Evolutionary conservation across 1,284 basidiomycete species (phyloP).

Genomic region (Fomitopsis betulina): DNA sequence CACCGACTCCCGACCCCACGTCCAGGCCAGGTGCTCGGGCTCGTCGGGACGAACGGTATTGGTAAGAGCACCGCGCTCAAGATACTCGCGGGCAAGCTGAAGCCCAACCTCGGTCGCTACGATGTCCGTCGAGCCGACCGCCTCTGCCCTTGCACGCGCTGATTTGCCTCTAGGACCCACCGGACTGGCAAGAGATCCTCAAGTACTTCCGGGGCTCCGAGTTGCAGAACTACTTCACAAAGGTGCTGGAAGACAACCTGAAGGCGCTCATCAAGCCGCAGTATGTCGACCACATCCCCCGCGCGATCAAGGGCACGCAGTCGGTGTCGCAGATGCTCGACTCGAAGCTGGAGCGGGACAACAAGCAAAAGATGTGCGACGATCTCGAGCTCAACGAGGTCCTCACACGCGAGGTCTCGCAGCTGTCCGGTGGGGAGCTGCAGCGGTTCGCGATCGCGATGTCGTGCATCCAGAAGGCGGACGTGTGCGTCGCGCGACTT

Average conservation of each 20-base stretch:
- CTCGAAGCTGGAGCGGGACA: slow-evolving; percentile 79
- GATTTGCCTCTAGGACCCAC: slow-evolving; percentile 65
- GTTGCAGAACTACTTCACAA: slow-evolving; percentile 97
- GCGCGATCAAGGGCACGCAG: slow-evolving; percentile 88
- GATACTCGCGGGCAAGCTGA: slow-evolving; percentile 91
- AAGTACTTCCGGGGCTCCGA: slow-evolving; percentile 97
- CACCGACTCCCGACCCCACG: slow-evolving; percentile 94
- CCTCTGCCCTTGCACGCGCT: slow-evolving; percentile 5
- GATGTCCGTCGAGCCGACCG: slow-evolving; percentile 52
- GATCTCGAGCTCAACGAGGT: slow-evolving; percentile 86
- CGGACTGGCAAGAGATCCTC: slow-evolving; percentile 96
- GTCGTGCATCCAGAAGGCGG: slow-evolving; percentile 88
- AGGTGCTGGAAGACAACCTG: slow-evolving; percentile 96
- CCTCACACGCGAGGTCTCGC: slow-evolving; percentile 75
- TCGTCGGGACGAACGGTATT: slow-evolving; percentile 98
- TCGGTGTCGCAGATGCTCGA: slow-evolving; percentile 89
- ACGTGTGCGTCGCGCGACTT: slow-evolving; percentile 58
- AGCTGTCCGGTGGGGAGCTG: slow-evolving; percentile 92
- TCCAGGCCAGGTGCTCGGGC: slow-evolving; percentile 92
- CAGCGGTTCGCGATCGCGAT: slow-evolving; percentile 95
- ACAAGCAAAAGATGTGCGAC: slow-evolving; percentile 78
- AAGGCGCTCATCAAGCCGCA: slow-evolving; percentile 98
- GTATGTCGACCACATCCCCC: slow-evolving; percentile 97
- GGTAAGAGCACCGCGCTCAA: slow-evolving; percentile 97
- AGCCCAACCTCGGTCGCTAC: slow-evolving; percentile 89